Conservation (phyloP, 1,284 basidiomycete genomes). For the Microbotryomycetes sp. region DNA sequence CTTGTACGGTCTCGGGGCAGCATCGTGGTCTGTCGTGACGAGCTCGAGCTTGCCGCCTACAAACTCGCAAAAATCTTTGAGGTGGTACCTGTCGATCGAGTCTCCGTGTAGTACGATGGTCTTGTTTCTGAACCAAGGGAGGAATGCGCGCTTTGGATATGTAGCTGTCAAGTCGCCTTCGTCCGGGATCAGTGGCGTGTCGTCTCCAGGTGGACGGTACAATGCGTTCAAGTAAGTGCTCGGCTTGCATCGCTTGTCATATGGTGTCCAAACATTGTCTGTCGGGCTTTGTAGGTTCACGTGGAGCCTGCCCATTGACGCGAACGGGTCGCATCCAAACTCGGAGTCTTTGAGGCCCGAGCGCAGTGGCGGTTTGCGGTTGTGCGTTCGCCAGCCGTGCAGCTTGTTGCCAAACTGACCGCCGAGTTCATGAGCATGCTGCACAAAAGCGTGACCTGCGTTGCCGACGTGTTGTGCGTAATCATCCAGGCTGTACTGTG, state of each 20-base stretch:
- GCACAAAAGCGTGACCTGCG: background rate
- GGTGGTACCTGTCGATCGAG: constrained; percentile 33
- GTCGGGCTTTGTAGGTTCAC: constrained; percentile 11
- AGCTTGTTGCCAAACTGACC: background rate
- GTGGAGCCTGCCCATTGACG: constrained; percentile 16
- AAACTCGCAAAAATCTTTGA: constrained; percentile 31
- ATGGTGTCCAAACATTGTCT: constrained; percentile 22
- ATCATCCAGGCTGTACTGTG: background rate
- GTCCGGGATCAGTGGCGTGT: constrained; percentile 9
- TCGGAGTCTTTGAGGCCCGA: background rate
- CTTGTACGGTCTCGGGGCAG: constrained; percentile 15
- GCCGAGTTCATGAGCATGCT: background rate
- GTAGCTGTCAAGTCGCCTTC: background rate
- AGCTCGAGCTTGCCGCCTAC: constrained; percentile 18
- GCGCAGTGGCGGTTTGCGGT: background rate
- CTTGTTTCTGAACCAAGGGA: constrained; percentile 27
- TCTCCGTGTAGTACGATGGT: constrained; percentile 31
- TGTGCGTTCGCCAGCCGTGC: background rate
- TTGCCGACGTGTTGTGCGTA: background rate
- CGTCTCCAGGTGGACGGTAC: constrained; percentile 11
- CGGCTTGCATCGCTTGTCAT: constrained; percentile 16
- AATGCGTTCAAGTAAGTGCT: constrained; percentile 18
- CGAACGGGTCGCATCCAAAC: constrained; percentile 28
- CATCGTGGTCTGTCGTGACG: constrained; percentile 16
- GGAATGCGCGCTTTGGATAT: background rate